Conservation (phyloP, 208 protist genomes). For the Plasmodiophora brassicae region DNA sequence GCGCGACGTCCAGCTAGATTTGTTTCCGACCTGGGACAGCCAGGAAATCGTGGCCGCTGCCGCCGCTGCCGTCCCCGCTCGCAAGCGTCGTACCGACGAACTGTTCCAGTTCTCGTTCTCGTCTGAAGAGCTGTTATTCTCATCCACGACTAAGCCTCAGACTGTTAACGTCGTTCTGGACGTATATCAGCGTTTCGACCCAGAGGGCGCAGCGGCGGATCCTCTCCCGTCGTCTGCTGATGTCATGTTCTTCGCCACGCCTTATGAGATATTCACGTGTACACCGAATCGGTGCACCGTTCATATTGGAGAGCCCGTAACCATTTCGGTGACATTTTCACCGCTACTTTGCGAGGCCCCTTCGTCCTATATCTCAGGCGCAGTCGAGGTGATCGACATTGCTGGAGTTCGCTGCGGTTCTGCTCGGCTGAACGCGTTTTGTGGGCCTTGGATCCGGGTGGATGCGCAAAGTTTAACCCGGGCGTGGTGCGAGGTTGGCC, state of each 20-base stretch:
- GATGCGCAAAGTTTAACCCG: background rate
- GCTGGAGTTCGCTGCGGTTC: background rate
- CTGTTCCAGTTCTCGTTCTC: slow-evolving; percentile 27
- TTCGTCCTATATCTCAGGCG: background rate
- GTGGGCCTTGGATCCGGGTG: background rate
- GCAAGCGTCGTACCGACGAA: no score
- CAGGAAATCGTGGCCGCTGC: background rate
- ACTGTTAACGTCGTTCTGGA: background rate
- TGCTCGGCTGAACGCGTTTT: background rate
- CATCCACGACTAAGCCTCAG: background rate
- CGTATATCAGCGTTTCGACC: background rate
- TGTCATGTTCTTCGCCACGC: background rate
- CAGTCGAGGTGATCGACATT: background rate
- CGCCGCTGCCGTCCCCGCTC: background rate
- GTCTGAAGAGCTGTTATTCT: background rate
- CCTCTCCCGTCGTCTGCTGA: background rate
- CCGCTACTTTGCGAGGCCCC: background rate
- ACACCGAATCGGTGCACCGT: background rate
- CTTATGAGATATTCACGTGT: slow-evolving; percentile 12
- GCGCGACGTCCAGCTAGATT: background rate
- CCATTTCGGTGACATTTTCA: background rate
- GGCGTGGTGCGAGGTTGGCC: background rate
- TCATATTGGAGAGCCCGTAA: background rate
- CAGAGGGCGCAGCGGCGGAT: no score
- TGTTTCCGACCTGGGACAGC: background rate